Conservation (phyloP, 2,329 filamentous ascomycete species). For the Talaromyces sp. region DNA sequence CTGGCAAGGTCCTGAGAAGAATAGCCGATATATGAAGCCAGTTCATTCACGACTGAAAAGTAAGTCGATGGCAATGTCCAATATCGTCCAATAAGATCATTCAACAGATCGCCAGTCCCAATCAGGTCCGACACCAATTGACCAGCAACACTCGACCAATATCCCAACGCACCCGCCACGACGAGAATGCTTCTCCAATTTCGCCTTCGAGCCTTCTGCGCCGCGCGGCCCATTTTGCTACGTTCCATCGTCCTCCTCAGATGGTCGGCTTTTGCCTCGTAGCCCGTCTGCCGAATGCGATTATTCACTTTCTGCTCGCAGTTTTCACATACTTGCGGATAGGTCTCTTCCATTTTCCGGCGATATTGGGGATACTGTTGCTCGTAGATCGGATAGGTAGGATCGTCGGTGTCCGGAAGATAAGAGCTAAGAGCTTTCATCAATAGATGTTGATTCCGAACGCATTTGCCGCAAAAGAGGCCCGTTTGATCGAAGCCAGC, state of each 20-base stretch:
- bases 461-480: conserved; percentile 71
- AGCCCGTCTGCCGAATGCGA: conserved; percentile 67
- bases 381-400: conserved; percentile 67
- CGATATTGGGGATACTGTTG: conserved; percentile 67
- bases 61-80: conserved; percentile 22
- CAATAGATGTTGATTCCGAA: conserved; percentile 84
- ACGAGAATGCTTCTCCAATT: conserved; percentile 46
- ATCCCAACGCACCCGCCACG: conserved; percentile 41
- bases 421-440: conserved; percentile 76
- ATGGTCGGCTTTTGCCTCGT: conserved; percentile 80
- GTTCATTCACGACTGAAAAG: conserved; percentile 24
- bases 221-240: conserved; percentile 41
- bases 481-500: conserved; percentile 34
- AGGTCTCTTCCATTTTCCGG: conserved; percentile 70
- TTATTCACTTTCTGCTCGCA: conserved; percentile 73
- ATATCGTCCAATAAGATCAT: conserved; percentile 16
- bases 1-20: conserved; percentile 33
- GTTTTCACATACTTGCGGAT: conserved; percentile 80
- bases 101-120: conserved; percentile 28
- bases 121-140: conserved; percentile 44
- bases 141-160: conserved; percentile 42
- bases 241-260: conserved; percentile 71
- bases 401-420: conserved; percentile 63
- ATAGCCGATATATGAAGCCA: conserved; percentile 18
- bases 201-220: conserved; percentile 32